Base-by-base conservation (phyloP, 1,284 basidiomycete genomes). In the Fomitopsis palustris region DNA sequence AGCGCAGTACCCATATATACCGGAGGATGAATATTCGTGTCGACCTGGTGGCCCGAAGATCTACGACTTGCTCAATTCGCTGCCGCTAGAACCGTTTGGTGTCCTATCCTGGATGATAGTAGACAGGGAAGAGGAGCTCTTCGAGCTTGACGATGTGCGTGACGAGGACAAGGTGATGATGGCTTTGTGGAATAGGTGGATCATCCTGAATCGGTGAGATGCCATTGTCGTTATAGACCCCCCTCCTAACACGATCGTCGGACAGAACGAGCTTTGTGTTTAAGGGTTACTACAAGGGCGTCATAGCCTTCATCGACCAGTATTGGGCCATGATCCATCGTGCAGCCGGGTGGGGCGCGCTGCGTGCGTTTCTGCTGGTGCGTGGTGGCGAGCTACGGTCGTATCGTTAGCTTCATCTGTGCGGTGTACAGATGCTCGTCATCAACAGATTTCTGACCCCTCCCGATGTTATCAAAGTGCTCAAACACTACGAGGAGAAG, bases 81-180 rank as follows among this genome's bases (percentile, higher is more conserved):
- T 88, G 10, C 78, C 86, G 0, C 68, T 87, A 61, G 79, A 85
- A 23, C 74, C 72, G 3, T 91, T 81, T 61, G 90, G 89, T 1
- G 71, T 87, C 0, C 76, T 88, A 54, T 76, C 79, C 1, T 90
- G 88, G 88, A 74, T 78, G 33, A 77, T 92, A 16, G 54, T 87
- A 3, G 88, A 90, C 58, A 74, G 81, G 41, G 88, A 91, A 65
- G 90, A 90, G 56, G 87, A 89, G 62, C 77, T 91, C 0, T 89
- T 83, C 60, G 86, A 89, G 61, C 72, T 80, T 43, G 84, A 87
- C 61, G 83, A 88, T 64, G 72, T 90, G 5, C 74, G 77, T 29
- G 88, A 90, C 61, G 87, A 90, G 60, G 82, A 87, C 61, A 92
- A 91, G 68, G 83, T 89, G 4, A 86, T 92, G 77, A 81, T 85